phyloP scores from a whole-genome alignment of 1,139 yeast genomes.

The Suhomyces guaymorum region DNA sequence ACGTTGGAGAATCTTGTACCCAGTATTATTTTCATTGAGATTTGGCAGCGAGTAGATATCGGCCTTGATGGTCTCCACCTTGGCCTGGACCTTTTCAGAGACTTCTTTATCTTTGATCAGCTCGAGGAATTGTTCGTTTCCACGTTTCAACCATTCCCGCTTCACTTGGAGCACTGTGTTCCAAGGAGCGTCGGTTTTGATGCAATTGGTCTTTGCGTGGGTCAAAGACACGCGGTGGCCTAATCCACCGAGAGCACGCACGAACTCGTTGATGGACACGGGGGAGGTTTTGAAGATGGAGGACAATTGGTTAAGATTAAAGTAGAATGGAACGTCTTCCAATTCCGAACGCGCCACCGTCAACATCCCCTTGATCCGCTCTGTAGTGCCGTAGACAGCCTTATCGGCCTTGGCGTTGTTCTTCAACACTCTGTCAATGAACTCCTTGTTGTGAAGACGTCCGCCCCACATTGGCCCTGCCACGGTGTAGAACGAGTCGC shows the following conservation, averaged over 20 bases:
- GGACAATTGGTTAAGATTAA: slow-evolving; percentile 75
- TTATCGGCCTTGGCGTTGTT: slow-evolving; percentile 52
- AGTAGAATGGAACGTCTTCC: slow-evolving; percentile 67
- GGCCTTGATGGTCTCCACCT: slow-evolving; percentile 26
- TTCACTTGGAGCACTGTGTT: slow-evolving; percentile 70
- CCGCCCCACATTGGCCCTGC: slow-evolving; percentile 99
- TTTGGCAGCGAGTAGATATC: slow-evolving; percentile 37
- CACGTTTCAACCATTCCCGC: slow-evolving; percentile 61
- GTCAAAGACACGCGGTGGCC: slow-evolving; percentile 83
- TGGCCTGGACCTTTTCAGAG: slow-evolving; percentile 22
- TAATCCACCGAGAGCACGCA: slow-evolving; percentile 81
- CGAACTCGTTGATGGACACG: slow-evolving; percentile 71
- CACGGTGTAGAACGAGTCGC: slow-evolving; percentile 69
- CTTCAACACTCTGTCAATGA: slow-evolving; percentile 61
- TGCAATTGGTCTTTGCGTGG: slow-evolving; percentile 82
- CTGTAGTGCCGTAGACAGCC: slow-evolving; percentile 68
- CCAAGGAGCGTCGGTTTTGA: slow-evolving; percentile 92
- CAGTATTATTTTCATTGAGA: slow-evolving; percentile 50
- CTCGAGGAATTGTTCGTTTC: slow-evolving; percentile 31
- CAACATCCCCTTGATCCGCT: slow-evolving; percentile 89
- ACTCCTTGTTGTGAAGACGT: slow-evolving; percentile 64
- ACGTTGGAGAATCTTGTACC: slow-evolving; percentile 57
- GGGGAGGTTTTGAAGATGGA: slow-evolving; percentile 79
- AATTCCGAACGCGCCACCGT: slow-evolving; percentile 78
- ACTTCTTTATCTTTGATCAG: slow-evolving; percentile 29